Base-by-base conservation (phyloP, 2,329 filamentous ascomycete genomes). In the Penicillium carneum region DNA sequence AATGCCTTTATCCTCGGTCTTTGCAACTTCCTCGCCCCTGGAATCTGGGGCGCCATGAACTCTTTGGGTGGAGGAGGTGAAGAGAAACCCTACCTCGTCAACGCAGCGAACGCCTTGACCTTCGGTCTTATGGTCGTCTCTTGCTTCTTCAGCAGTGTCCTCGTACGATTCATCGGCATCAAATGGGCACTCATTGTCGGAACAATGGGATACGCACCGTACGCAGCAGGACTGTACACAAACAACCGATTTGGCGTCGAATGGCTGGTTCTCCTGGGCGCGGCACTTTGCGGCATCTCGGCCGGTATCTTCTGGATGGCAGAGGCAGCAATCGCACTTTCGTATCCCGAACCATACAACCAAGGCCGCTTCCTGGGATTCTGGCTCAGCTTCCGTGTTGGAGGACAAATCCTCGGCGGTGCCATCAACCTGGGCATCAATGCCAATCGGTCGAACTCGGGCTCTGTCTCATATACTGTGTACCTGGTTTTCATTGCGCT, bases 251-350 rank as follows among this genome's bases (percentile, higher is more conserved):
- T 84, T 68, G 88, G 87, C 1, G 86, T 78, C 0, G 84, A 88
- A 65, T 92, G 90, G 90, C 82, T 91, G 10, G 83, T 88, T 0
- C 81, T 91, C 0, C 75, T 92, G 9, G 90, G 89, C 0, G 88
- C 88, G 0, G 88, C 88, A 0, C 79, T 89, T 0, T 92, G 89
- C 64, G 89, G 89, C 18, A 82, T 91, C 34, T 88, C 86, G 0
- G 89, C 90, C 0, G 90, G 90, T 0, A 81, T 92, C 0, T 92
- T 92, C 75, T 92, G 90, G 90, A 88, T 88, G 81, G 86, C 89
- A 0, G 90, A 92, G 75, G 88, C 88, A 0, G 89, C 90, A 0
- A 90, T 92, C 59, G 89, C 89, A 0, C 84, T 92, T 20, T 83
- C 86, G 0, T 92, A 92, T 65, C 89, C 89, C 0, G 89, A 92